Base-by-base conservation (phyloP, 371 early-diverging fungal genomes). In the Cokeromyces recurvatus region DNA sequence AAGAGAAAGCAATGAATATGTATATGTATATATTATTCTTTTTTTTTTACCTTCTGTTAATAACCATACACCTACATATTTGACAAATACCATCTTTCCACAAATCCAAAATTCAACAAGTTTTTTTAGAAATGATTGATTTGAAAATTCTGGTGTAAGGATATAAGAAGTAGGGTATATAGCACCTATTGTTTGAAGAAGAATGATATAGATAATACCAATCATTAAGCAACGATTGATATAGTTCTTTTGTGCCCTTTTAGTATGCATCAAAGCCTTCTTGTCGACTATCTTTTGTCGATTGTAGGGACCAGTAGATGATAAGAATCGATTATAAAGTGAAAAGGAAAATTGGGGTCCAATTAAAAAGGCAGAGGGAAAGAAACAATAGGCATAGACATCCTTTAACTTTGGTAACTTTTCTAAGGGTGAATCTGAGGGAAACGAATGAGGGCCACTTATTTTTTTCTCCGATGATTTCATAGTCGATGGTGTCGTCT, bases 271-370 rank as follows among this genome's bases (percentile, higher is more conserved):
- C 11, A 20, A 22, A 11, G 22, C 21, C 22, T 19, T 43, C 11
- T 45, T 24, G 7, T 24, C 22, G 16, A 35, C 66, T 38, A 55
- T 68, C 7, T 73, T 62, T n/a, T 51, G 61, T 3, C 29, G 64
- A 48, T 31, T 71, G 59, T 38, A 36, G 10, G 34, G 37, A 1
- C 37, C 37, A 16, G 22, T 32, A n/a, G n/a, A n/a, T n/a, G n/a
- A n/a, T 17, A 38, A 38, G 21, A 38, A 46, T 61, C 60, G 14
- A 59, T 60, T 55, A 57, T 84, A 87, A 15, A 79, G 66, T n/a
- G 70, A 68, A 55, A 81, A 87, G 23, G 84, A 80, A 57, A 85
- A 83, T 59, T 85, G 85, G 14, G 87, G 85, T 12, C 87, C 87
- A 22, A 82, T 74, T 38, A 87, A 48, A 61, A 85, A 84, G 3